Conservation (phyloP, 1,284 basidiomycete genomes). For the Cryptococcus jaspeensis region DNA sequence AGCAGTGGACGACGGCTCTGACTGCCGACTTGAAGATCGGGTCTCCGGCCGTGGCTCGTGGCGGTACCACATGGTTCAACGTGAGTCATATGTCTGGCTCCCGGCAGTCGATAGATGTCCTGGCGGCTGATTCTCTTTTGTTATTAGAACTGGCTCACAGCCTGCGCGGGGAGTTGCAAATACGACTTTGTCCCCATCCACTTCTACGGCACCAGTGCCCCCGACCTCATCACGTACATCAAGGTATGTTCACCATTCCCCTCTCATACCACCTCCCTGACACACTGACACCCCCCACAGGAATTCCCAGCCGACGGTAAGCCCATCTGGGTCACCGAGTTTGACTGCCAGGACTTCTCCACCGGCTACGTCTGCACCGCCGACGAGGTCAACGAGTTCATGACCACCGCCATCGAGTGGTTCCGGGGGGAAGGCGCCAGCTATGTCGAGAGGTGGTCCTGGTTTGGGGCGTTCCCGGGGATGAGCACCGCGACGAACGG, state of each 20-base stretch:
- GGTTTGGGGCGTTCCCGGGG: conserved; percentile 36
- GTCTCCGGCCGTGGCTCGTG: conserved; percentile 34
- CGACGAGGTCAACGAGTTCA: conserved; percentile 29
- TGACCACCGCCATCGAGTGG: conserved; percentile 28
- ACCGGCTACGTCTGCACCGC: conserved; percentile 23
- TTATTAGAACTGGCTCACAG: conserved; percentile 12
- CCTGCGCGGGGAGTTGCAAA: conserved; percentile 34
- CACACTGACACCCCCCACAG: conserved; percentile 2
- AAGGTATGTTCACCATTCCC: conserved; percentile 12
- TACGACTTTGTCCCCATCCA: conserved; percentile 43
- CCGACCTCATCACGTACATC: conserved; percentile 32
- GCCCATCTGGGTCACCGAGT: conserved; percentile 42
- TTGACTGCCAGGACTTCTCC: conserved; percentile 23
- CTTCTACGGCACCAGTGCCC: conserved; percentile 36
- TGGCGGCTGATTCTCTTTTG: neutral
- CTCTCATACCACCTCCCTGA: neutral
- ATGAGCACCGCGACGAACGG: conserved; percentile 20
- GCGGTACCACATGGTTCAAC: conserved; percentile 32
- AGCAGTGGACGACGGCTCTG: conserved; percentile 28
- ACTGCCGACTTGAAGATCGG: conserved; percentile 29
- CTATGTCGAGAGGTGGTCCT: conserved; percentile 33
- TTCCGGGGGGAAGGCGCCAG: conserved; percentile 23
- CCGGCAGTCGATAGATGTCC: too few relatives aligned
- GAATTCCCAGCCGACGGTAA: conserved; percentile 16
- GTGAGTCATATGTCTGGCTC: conserved; percentile 18